These are phyloP conservation scores for Fusarium multiceps DNA, from an alignment of 2,329 filamentous ascomycete genomes.

Conservation along the genomic window DNA sequence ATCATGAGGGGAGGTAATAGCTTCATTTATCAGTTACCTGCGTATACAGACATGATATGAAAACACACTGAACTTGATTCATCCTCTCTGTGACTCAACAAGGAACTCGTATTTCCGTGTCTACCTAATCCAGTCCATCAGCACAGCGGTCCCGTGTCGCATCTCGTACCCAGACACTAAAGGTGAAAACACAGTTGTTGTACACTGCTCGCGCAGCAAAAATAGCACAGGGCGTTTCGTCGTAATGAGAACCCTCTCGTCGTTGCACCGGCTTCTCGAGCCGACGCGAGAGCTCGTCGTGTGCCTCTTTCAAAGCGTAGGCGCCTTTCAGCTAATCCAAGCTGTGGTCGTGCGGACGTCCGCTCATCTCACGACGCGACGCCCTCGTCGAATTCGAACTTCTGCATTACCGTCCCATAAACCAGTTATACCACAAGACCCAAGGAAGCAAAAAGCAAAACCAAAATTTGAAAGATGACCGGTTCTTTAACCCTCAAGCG, in stretches of 20 bases:
- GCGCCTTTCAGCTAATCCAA: conserved; percentile 44
- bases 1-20: conserved; percentile 8
- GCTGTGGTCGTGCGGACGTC: conserved; percentile 38
- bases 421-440: conserved; percentile 42
- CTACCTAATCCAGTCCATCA: conserved; percentile 48
- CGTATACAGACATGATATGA: conserved; percentile 9
- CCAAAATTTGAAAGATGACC: conserved; percentile 22
- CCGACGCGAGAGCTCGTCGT: conserved; percentile 29
- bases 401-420: conserved; percentile 47
- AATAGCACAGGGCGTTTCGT: conserved; percentile 32
- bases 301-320: conserved; percentile 34
- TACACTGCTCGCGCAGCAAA: conserved; percentile 42
- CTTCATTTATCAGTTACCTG: conserved; percentile 25
- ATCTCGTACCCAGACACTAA: conserved; percentile 37
- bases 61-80: conserved; percentile 4
- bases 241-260: conserved; percentile 25
- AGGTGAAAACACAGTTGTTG: conserved; percentile 42
- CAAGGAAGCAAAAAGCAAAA: conserved; percentile 41
- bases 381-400: conserved; percentile 43
- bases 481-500: conserved; percentile 56
- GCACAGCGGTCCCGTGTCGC: conserved; percentile 42
- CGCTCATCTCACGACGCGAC: conserved; percentile 40
- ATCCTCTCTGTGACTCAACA: conserved; percentile 29
- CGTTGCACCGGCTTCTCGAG: conserved; percentile 20
- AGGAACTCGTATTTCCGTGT: conserved; percentile 45